phyloP scores from a whole-genome alignment of 139 green algal species.

The Chlorella sp. region DNA sequence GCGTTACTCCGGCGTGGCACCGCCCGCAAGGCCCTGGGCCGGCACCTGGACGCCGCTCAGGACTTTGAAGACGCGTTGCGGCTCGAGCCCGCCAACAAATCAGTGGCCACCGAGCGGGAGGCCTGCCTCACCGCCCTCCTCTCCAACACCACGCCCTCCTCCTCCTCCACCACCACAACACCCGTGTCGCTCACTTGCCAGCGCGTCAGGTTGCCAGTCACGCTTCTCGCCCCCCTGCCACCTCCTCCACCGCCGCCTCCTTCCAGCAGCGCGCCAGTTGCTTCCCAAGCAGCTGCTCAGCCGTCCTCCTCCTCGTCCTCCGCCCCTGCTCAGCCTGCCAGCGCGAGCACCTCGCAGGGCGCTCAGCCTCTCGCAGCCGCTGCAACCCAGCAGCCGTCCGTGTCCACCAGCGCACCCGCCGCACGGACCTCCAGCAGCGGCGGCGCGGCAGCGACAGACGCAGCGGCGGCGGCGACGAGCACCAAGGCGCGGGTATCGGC shows the following conservation, averaged over 20 bases:
- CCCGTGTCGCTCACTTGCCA: conserved; percentile 7
- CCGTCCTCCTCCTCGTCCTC: too few relatives aligned
- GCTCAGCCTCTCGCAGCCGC: too few relatives aligned
- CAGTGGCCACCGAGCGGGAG: conserved; percentile 38
- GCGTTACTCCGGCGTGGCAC: conserved; percentile 51
- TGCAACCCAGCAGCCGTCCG: too few relatives aligned
- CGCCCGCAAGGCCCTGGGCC: conserved; percentile 40
- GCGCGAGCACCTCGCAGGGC: too few relatives aligned
- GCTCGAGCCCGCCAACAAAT: conserved; percentile 52
- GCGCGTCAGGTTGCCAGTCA: conserved; percentile 1
- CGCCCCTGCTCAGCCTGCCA: too few relatives aligned
- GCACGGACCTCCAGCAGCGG: background rate
- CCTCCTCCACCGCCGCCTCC: too few relatives aligned
- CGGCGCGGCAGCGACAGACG: background rate
- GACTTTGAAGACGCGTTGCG: conserved; percentile 66
- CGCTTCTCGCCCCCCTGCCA: background rate
- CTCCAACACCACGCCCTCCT: too few relatives aligned
- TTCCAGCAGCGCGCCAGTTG: too few relatives aligned
- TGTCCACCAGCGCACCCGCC: too few relatives aligned
- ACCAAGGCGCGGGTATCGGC: background rate
- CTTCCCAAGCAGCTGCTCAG: too few relatives aligned
- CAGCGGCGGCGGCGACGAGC: background rate
- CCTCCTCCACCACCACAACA: conserved; percentile 2
- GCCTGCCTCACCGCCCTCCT: too few relatives aligned
- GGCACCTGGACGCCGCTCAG: conserved; percentile 33